Evolutionary conservation across 2,329 filamentous ascomycete genomes (phyloP), one percentile per base, ranked within the genome.

Genomic region (Ilyonectria destructans): DNA sequence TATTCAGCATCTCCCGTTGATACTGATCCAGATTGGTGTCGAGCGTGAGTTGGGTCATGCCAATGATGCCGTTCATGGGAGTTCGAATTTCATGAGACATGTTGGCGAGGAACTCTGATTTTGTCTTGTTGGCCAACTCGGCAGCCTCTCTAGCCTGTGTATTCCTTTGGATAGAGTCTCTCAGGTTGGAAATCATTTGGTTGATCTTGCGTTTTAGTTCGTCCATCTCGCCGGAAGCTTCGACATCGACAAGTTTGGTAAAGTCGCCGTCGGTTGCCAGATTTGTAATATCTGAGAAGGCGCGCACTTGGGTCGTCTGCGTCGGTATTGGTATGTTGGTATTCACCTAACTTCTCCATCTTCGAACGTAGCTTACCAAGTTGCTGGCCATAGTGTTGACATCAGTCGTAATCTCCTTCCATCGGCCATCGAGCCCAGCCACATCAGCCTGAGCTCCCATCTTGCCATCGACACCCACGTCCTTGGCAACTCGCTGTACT

Each of bases 171-270:
- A 99, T 98, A 86, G 93, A 97, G 82, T 98, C 96, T 74, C 96
- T 88, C 70, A 99, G 85, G 79, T 97, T 97, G 79, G 93, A 96
- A 60, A 98, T 95, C 96, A 99, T 99, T 85, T 97, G 94, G 80
- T 98, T 99, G 88, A 99, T 98, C 87, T 98, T 98, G 77, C 95
- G 91, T 84, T 99, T 99, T 75, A 99, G 87, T 81, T 98, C 96
- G 82, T 98, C 96, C 96, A 99, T 98, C 82, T 99, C 96, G 71
- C 96, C 96, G 12, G 96, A 98, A 21, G 96, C 96, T 81, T 98
- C 95, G 19, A 99, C 96, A 55, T 96, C 97, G 80, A 99, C 96
- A 65, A 97, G 90, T 80, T 98, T 97, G 26, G 94, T 97, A 81
- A 98, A 98, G 82, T 99, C 96, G 71, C 96, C 96, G 79, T 97